Evolutionary conservation across 208 protist species (phyloP).

Genomic region (Crithidia fasciculata): DNA sequence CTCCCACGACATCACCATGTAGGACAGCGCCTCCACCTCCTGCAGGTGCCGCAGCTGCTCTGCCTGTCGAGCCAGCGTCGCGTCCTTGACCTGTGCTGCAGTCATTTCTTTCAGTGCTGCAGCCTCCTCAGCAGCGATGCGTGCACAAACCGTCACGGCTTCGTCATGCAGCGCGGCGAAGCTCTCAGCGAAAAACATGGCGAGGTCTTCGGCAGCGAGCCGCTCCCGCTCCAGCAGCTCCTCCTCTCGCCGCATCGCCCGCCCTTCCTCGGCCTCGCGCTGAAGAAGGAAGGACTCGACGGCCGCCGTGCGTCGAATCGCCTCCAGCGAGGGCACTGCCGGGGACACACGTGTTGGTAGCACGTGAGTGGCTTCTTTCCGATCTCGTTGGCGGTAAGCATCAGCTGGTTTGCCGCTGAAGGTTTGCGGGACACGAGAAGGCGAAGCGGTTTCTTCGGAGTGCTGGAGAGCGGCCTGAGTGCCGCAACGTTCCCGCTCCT

Average conservation of each 20-base stretch:
- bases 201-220: slow-evolving; percentile 29
- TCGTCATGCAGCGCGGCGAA: slow-evolving; percentile 25
- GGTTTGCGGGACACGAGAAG: too few relatives aligned
- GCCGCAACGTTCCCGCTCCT: background rate
- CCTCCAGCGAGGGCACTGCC: slow-evolving; percentile 6
- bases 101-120: slow-evolving; percentile 32
- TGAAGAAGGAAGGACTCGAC: slow-evolving; percentile 39
- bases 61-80: slow-evolving; percentile 32
- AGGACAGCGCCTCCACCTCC: slow-evolving; percentile 31
- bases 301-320: slow-evolving; percentile 37
- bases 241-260: slow-evolving; percentile 59
- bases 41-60: slow-evolving; percentile 43
- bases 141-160: background rate
- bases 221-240: slow-evolving; percentile 33
- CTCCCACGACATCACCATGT: slow-evolving; percentile 38
- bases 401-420: background rate
- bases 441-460: too few relatives aligned
- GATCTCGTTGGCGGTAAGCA: background rate
- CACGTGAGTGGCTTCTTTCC: background rate
- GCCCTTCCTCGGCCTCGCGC: slow-evolving; percentile 36
- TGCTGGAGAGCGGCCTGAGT: background rate
- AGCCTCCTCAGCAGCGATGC: slow-evolving; percentile 7
- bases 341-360: background rate
- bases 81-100: slow-evolving; percentile 17
- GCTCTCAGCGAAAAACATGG: slow-evolving; percentile 24